Base-by-base conservation (phyloP, 179 eudicot genomes). In the Carnegiea gigantea region DNA sequence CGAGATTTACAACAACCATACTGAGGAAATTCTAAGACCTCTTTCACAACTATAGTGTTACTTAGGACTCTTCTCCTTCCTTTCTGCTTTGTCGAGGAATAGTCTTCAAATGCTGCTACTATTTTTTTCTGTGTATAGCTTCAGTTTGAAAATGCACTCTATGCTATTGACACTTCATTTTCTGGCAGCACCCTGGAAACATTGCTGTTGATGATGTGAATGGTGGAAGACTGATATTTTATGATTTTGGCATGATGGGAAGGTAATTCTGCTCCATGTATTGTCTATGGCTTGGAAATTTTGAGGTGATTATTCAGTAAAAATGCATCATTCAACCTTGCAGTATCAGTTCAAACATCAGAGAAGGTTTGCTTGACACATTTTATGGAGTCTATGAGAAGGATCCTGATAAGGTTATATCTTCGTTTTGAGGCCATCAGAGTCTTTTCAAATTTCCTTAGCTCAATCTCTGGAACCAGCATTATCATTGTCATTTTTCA, bases 191-290 rank as follows among this genome's bases (percentile, higher is more conserved):
- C 86, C 99, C 99, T 76, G 99, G 99, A 68, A 96, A 96, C 85
- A 96, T 96, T 82, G 99, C 99, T 83, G 98, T 93, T 43, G 99
- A 96, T 88, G 98, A 96, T 84, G 88, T 94, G 70, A 96, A 96
- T 92, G 99, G 99, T 82, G 99, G 99, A 86, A 92, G 99, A 79
- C 88, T 96, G 85, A 94, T 96, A 80, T 96, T 96, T 88, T 96
- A 94, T 88, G 99, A 96, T 84, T 96, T 96, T 81, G 99, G 99
- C 77, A 96, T 96, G 99, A 96, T 96, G 99, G 99, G 99, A 87
- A 94, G 99, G 99, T 96, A 87, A 79, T 71, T 53, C 38, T 23
- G 80, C 36, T 59, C 20, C 23, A 3, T 2, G 1, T 26, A 6
- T 73, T 20, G 14, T 68, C 15, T 17, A 18, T 10, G 59, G 70